Evolutionary conservation across 768 basidiomycete genomes (phyloP).

Genomic region (Panellus pusillus): DNA sequence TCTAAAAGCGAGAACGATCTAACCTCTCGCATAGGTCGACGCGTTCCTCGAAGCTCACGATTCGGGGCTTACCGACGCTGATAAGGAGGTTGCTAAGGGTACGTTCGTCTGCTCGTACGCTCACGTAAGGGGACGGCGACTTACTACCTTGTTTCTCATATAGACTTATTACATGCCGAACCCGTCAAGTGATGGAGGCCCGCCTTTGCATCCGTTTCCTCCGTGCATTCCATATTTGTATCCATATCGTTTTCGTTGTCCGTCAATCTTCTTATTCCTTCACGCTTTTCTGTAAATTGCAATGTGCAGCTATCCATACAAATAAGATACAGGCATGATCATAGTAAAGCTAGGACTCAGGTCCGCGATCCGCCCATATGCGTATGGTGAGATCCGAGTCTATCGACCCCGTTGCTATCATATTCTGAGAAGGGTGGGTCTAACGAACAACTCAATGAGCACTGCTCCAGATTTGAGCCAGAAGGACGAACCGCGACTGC

Average conservation of each 20-base stretch:
- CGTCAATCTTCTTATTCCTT: neutral
- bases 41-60: conserved; percentile 95
- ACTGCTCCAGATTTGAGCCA: conserved; percentile 12
- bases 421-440: conserved; percentile 86
- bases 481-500: conserved; percentile 64
- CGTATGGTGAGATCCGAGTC: conserved; percentile 81
- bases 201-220: conserved; percentile 1
- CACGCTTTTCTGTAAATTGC: conserved; percentile 20
- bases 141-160: conserved; percentile 12
- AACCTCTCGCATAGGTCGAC: conserved; percentile 58
- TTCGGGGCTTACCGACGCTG: conserved; percentile 76
- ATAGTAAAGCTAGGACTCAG: conserved; percentile 11
- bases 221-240: conserved; percentile 10
- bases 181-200: conserved; percentile 45
- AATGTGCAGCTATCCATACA: conserved; percentile 11
- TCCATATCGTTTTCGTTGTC: conserved; percentile 3
- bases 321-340: conserved; percentile 12
- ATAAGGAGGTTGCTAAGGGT: conserved; percentile 79
- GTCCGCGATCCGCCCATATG: conserved; percentile 72
- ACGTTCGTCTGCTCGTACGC: conserved; percentile 21
- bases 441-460: conserved; percentile 26
- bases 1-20: neutral
- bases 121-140: neutral
- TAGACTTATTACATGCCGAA: conserved; percentile 62
- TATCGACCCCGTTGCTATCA: conserved; percentile 86